These are phyloP conservation scores for Linnemannia exigua DNA, from an alignment of 192 early-diverging fungal genomes.

Conservation along the genomic window DNA sequence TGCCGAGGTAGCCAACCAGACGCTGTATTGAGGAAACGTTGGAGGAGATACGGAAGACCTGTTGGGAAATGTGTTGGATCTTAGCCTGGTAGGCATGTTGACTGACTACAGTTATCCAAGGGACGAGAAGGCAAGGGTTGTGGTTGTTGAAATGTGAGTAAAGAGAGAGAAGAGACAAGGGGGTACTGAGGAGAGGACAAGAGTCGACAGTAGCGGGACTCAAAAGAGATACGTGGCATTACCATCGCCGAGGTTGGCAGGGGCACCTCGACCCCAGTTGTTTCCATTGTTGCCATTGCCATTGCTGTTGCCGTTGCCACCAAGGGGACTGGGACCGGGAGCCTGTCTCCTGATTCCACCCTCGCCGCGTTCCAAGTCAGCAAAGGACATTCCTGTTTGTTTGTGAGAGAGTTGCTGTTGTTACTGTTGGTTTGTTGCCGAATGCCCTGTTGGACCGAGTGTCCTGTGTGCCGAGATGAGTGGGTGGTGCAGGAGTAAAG, in stretches of 20 bases:
- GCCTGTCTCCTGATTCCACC: constrained; percentile 9
- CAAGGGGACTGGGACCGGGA: constrained; percentile 20
- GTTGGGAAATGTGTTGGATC: constrained; percentile 77
- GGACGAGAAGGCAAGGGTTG: not conserved
- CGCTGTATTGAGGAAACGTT: constrained; percentile 88
- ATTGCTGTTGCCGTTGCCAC: constrained; percentile 11
- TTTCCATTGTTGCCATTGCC: constrained; percentile 4
- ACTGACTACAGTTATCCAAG: constrained; percentile 4
- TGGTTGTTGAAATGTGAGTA: not conserved
- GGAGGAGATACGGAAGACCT: constrained; percentile 90
- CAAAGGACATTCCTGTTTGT: constrained; percentile 41
- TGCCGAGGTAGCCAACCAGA: constrained; percentile 82
- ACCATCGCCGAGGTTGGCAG: constrained; percentile 13
- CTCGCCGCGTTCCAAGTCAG: constrained; percentile 45
- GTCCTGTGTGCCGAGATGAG: not conserved
- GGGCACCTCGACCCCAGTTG: not conserved
- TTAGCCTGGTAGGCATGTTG: constrained; percentile 24
- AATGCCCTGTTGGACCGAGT: no score
- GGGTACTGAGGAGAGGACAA: not conserved
- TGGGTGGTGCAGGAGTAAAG: not conserved
- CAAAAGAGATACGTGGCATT: not conserved
- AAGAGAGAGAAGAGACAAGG: not conserved
- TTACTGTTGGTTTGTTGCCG: no score
- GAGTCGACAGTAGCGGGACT: not conserved
- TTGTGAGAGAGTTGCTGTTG: not conserved